Percentiles rank a stretch among this genome's conserved stretches.
Conservation (phyloP, 345 rosid species). For the Raphanus sativus region DNA sequence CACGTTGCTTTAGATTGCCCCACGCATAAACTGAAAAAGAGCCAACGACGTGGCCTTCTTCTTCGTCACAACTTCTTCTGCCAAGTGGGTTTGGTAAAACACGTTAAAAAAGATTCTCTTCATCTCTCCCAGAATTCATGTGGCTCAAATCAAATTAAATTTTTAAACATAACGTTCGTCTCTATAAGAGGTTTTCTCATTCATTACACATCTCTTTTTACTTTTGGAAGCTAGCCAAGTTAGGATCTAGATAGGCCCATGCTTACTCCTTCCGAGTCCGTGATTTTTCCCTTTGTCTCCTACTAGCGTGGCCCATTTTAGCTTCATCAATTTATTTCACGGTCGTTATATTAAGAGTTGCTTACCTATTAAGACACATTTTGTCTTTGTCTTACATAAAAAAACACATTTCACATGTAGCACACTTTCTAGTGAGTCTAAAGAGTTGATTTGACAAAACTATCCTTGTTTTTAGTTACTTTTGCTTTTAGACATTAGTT, state of each 20-base stretch:
- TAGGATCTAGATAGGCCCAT: constrained; percentile 20
- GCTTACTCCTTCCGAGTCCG: constrained; percentile 11
- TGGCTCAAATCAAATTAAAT: constrained; percentile 26
- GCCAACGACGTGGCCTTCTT: constrained; percentile 12
- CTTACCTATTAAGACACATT: no score
- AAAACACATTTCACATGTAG: no score
- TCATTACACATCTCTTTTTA: neutral
- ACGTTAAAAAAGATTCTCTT: constrained; percentile 23
- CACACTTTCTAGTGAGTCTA: no score
- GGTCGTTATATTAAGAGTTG: no score
- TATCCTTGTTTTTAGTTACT: no score
- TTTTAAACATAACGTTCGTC: neutral
- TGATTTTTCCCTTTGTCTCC: constrained; percentile 16
- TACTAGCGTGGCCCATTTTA: constrained; percentile 26
- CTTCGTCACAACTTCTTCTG: constrained; percentile 22
- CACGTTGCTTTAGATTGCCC: constrained; percentile 27
- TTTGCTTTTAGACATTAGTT: no score
- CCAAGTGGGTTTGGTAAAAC: constrained; percentile 26
- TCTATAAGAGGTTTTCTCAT: neutral
- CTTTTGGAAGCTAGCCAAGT: constrained; percentile 24
- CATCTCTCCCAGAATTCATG: constrained; percentile 5
- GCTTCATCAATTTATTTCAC: neutral
- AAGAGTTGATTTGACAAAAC: no score
- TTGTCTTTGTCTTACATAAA: no score
- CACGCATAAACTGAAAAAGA: constrained; percentile 16